These are phyloP conservation scores for Fusarium sp. DNA, from an alignment of 2,329 filamentous ascomycete species.

Conservation along the genomic window DNA sequence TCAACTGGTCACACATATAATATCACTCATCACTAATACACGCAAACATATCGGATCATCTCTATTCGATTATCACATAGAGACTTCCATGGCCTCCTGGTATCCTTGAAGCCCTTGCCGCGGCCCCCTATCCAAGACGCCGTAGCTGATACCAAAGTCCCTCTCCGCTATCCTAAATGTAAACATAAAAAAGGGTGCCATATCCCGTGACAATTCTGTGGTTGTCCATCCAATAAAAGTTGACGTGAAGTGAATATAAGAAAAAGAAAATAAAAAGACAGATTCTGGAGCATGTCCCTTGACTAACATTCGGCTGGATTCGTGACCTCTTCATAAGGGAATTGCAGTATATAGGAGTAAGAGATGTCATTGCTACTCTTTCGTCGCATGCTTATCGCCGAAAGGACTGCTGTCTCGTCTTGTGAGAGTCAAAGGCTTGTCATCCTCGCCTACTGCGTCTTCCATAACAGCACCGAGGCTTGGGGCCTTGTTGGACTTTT, in stretches of 20 bases:
- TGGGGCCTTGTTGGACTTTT: conserved; percentile 55
- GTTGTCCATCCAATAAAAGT: conserved; percentile 46
- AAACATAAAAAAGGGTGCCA: conserved; percentile 45
- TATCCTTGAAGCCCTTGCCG: conserved; percentile 49
- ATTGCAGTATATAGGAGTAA: conserved; percentile 32
- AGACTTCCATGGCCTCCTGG: conserved; percentile 45
- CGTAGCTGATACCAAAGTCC: conserved; percentile 47
- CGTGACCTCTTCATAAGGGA: conserved; percentile 36
- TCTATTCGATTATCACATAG: conserved; percentile 49
- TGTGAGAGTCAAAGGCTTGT: conserved; percentile 48
- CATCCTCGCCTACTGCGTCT: conserved; percentile 59
- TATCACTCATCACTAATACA: conserved; percentile 7
- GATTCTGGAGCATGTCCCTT: conserved; percentile 25
- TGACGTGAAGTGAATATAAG: conserved; percentile 44
- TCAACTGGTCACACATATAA: background rate
- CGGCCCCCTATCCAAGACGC: conserved; percentile 49
- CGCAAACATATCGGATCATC: conserved; percentile 39
- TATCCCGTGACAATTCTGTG: conserved; percentile 41
- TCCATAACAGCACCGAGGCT: conserved; percentile 69
- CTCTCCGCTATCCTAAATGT: conserved; percentile 39
- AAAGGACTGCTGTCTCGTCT: conserved; percentile 64
- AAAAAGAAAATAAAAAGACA: conserved; percentile 28
- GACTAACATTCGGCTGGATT: conserved; percentile 37
- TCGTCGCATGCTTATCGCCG: conserved; percentile 70
- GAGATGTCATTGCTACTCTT: conserved; percentile 54